These are phyloP conservation scores for Ananas comosus DNA, from an alignment of 176 grass and related monocot genomes.

Conservation along the genomic window DNA sequence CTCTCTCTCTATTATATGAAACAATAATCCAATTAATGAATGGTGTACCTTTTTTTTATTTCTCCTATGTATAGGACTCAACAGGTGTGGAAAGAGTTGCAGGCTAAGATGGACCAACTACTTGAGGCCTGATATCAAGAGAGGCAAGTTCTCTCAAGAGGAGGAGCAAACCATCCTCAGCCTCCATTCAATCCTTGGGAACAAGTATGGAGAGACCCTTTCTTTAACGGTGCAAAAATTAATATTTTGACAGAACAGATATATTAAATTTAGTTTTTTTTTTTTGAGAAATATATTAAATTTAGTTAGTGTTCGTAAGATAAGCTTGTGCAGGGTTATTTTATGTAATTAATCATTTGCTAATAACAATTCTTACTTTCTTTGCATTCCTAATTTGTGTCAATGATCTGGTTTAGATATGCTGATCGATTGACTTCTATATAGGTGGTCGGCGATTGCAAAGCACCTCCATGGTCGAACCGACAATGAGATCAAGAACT, in stretches of 20 bases:
- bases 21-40: background rate
- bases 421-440: background rate
- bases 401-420: background rate
- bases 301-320: no score
- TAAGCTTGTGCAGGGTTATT: no score
- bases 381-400: no score
- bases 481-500: conserved; percentile 98
- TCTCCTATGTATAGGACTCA: conserved; percentile 43
- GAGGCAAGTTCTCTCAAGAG: conserved; percentile 78
- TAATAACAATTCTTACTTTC: no score
- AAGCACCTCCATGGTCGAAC: conserved; percentile 66
- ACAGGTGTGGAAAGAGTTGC: conserved; percentile 97
- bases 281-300: no score
- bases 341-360: no score
- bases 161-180: conserved; percentile 85
- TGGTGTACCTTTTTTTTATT: conserved; percentile 18
- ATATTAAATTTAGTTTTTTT: no score
- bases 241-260: no score
- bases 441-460: conserved; percentile 83
- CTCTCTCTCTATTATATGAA: background rate
- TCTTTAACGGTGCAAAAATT: background rate
- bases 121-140: conserved; percentile 87
- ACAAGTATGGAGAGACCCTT: conserved; percentile 48
- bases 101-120: conserved; percentile 99
- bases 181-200: conserved; percentile 80